These are phyloP conservation scores for Gynostemma pentaphyllum DNA, from an alignment of 306 rosid genomes.

Conservation along the genomic window DNA sequence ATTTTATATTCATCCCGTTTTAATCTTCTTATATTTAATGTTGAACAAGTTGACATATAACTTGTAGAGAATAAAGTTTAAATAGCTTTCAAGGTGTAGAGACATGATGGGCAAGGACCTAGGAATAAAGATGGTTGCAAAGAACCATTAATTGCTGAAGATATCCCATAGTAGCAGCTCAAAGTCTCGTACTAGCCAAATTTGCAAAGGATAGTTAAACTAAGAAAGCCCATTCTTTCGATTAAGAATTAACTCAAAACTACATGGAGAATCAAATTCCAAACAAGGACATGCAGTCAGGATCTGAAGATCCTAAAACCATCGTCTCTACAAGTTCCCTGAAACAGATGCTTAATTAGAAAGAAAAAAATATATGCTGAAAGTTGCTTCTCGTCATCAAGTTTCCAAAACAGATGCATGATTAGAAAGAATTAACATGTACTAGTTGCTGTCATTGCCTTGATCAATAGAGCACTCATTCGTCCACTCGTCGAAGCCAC, in stretches of 20 bases:
- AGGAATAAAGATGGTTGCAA: neutral
- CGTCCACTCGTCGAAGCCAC: conserved; percentile 87
- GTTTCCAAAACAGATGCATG: neutral
- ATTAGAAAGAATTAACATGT: neutral
- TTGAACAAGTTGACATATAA: neutral
- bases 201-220: neutral
- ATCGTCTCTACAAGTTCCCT: neutral
- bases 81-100: neutral
- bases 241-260: no score
- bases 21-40: neutral
- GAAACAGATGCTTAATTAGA: neutral
- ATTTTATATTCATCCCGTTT: neutral
- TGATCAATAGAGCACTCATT: conserved; percentile 48
- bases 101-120: neutral
- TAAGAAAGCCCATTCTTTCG: no score
- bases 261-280: neutral
- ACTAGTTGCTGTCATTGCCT: conserved; percentile 24
- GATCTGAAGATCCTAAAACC: neutral
- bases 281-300: neutral
- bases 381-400: neutral
- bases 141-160: neutral
- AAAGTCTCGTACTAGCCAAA: neutral
- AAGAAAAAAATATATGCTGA: neutral
- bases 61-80: no score
- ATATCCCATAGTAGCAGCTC: neutral